Base-by-base conservation (phyloP, 768 basidiomycete species). In the Pholiota microspora region DNA sequence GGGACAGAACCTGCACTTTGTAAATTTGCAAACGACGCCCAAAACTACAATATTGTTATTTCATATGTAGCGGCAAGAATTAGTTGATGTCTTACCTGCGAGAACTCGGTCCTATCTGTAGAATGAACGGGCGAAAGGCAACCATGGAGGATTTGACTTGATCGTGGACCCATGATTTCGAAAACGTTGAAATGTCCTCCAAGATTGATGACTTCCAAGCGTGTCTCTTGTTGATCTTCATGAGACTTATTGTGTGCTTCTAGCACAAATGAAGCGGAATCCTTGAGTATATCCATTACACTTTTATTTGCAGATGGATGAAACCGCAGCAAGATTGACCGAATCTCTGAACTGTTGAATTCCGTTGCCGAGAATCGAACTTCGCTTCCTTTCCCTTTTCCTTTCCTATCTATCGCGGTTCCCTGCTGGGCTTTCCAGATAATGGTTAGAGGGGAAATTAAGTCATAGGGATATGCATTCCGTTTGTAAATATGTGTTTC, bases 121-220 rank as follows among this genome's bases (percentile, higher is more conserved):
- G 74, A 70, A 3, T 70, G 64, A 10, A 76, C 72, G 6, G 82
- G 82, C 18, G 72, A 78, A 42, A 89, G 63, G 1, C 80, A 82
- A 23, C 87, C 86, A 61, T 80, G 83, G 48, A 89, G 68, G 9
- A 94, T 82, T 64, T 89, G 87, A 51, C 79, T 90, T 0, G 89
- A 78, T 65, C 84, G 89, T 2, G 92, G 92, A 2, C 96, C 96
- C 76, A 89, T 88, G 29, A 98, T 81, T 67, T 98, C 95, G 61
- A 96, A 96, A 4, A 85, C 77, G 57, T 89, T 90, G 38, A 93
- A 61, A 46, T 84, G 80, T 1, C 82, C 83, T 52, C 87, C 74
- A 45, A 94, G 67, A 65, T 95, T 90, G 6, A 78, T 75, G 13
- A 95, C 76, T 59, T 91, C 85, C 8, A 94, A 69, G 18, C 77